Conservation (phyloP, 2,329 filamentous ascomycete genomes). For the Ophioceras dolichostomum region DNA sequence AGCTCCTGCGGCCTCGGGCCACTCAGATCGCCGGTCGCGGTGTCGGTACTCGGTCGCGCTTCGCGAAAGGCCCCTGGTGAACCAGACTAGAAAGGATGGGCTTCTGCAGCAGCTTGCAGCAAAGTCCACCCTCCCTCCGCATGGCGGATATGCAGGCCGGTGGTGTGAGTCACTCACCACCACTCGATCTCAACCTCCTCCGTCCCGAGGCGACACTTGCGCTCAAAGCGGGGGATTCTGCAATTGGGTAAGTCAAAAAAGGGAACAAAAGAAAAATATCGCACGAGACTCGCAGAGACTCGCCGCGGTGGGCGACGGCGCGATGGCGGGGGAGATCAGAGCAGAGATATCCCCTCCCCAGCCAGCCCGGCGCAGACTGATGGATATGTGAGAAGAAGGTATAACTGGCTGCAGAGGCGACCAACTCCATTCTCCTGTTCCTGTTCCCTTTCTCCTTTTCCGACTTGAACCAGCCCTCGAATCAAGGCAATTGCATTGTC, state of each 20-base stretch:
- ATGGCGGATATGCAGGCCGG: too few relatives aligned
- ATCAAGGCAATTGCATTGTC: not conserved
- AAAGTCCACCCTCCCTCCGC: too few relatives aligned
- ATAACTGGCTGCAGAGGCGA: slow-evolving; percentile 6
- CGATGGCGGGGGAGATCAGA: not conserved
- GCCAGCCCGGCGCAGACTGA: too few relatives aligned
- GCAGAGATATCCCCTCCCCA: too few relatives aligned
- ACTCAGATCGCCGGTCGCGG: too few relatives aligned
- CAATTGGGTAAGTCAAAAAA: slow-evolving; percentile 3
- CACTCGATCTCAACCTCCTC: slow-evolving; percentile 14
- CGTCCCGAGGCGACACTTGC: slow-evolving; percentile 12
- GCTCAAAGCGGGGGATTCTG: too few relatives aligned
- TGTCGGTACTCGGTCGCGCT: too few relatives aligned
- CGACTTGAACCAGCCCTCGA: slow-evolving; percentile 1
- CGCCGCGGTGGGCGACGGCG: not conserved
- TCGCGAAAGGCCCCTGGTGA: too few relatives aligned
- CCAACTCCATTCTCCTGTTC: not conserved
- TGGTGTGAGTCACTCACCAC: slow-evolving; percentile 18
- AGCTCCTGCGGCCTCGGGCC: too few relatives aligned
- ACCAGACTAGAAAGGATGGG: too few relatives aligned
- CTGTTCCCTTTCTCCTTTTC: not conserved
- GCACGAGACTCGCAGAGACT: not conserved
- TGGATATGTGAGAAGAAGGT: too few relatives aligned
- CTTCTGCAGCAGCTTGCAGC: too few relatives aligned
- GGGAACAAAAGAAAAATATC: not conserved